Conservation (phyloP, 495 filamentous ascomycete species). For the Bacidia rubella region DNA sequence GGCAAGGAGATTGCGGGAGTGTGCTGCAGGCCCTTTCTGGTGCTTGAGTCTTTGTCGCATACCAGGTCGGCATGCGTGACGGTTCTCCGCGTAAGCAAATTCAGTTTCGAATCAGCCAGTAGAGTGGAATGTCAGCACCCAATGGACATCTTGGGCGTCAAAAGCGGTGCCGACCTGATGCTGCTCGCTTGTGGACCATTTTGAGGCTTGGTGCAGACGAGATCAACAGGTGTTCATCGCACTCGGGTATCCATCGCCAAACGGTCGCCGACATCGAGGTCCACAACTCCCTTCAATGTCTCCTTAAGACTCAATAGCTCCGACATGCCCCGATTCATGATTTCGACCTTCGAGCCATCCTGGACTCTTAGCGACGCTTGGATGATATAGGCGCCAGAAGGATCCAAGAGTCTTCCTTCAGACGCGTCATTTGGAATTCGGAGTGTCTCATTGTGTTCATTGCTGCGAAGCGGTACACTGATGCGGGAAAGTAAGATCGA, state of each 20-base stretch:
- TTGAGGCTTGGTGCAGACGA: neutral
- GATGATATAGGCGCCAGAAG: constrained; percentile 37
- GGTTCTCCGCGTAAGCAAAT: no score
- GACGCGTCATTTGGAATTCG: constrained; percentile 22
- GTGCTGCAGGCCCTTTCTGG: neutral
- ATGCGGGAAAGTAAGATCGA: constrained; percentile 35
- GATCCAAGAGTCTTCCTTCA: constrained; percentile 29
- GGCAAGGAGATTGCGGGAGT: neutral
- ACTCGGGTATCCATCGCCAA: constrained; percentile 53
- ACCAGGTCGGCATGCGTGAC: no score
- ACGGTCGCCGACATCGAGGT: constrained; percentile 49
- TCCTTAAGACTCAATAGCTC: constrained; percentile 49
- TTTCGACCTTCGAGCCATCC: constrained; percentile 38
- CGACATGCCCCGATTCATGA: constrained; percentile 41
- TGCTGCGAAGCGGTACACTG: constrained; percentile 22
- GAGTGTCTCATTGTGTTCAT: constrained; percentile 20
- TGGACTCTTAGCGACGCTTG: constrained; percentile 36
- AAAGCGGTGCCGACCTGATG: neutral
- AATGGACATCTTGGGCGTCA: neutral
- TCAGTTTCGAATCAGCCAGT: no score
- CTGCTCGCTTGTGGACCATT: neutral
- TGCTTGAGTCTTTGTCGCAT: no score
- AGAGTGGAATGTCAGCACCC: no score
- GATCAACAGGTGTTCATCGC: constrained; percentile 16
- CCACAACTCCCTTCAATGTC: constrained; percentile 49